A percentile compares a stretch with the other conserved stretches of the same genome.
Evolutionary conservation across 352 stramenopile genomes (phyloP).

Genomic region (Phytophthora crassamura): DNA sequence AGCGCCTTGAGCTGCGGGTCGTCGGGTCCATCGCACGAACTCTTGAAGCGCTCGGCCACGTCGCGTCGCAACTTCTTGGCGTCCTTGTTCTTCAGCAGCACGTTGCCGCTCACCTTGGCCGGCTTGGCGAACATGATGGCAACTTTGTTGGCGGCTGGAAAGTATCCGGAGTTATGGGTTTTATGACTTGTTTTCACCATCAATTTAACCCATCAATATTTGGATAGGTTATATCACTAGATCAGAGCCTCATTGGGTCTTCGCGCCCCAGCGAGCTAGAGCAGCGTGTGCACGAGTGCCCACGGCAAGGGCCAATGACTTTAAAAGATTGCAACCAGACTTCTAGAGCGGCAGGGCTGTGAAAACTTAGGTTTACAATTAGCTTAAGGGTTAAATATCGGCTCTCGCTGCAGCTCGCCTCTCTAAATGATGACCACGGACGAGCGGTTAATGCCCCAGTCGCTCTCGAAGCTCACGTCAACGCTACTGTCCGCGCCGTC

Average conservation of each 20-base stretch:
- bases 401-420: too few relatives aligned
- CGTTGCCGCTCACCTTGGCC: slow-evolving; percentile 78
- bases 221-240: too few relatives aligned
- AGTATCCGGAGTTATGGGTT: too few relatives aligned
- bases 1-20: slow-evolving; percentile 49
- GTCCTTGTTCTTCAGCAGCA: slow-evolving; percentile 87
- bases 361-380: too few relatives aligned
- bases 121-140: slow-evolving; percentile 83
- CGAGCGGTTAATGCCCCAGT: slow-evolving; percentile 16
- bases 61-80: slow-evolving; percentile 86
- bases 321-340: too few relatives aligned
- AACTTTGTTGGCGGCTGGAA: background rate
- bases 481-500: slow-evolving; percentile 11
- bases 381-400: too few relatives aligned
- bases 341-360: background rate
- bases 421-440: slow-evolving; percentile 40
- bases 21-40: slow-evolving; percentile 38
- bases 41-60: slow-evolving; percentile 42
- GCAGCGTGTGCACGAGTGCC: too few relatives aligned
- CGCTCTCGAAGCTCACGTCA: slow-evolving; percentile 29
- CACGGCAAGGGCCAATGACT: too few relatives aligned
- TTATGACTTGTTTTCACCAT: too few relatives aligned
- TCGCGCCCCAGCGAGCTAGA: too few relatives aligned
- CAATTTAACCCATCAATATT: too few relatives aligned
- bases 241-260: too few relatives aligned